phyloP scores from a whole-genome alignment of 176 grass and related monocot species.

The Oryza rufipogon region DNA sequence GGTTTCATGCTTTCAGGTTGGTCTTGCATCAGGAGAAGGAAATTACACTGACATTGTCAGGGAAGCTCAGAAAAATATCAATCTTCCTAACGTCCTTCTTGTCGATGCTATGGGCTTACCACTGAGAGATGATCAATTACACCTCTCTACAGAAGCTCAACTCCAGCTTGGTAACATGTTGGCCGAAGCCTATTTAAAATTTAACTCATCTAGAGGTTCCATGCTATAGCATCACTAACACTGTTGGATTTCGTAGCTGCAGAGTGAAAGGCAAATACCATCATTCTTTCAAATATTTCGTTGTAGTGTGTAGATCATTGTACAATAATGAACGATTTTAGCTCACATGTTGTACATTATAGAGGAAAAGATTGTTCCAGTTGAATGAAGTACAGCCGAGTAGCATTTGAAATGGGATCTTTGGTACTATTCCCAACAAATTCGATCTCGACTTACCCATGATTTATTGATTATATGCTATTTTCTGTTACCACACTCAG shows the following conservation, averaged over 20 bases:
- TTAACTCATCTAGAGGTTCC: constrained; percentile 40
- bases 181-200: constrained; percentile 61
- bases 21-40: constrained; percentile 92
- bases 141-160: constrained; percentile 87
- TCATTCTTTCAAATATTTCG: constrained; percentile 44
- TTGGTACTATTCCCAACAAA: not conserved
- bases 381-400: not conserved
- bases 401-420: not conserved
- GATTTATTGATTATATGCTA: not conserved
- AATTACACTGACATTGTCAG: constrained; percentile 78
- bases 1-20: constrained; percentile 56
- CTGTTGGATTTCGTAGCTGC: constrained; percentile 12
- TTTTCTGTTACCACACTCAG: not conserved
- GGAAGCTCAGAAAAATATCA: constrained; percentile 67
- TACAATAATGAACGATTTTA: constrained; percentile 21
- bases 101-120: constrained; percentile 79
- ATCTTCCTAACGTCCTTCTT: constrained; percentile 63
- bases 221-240: constrained; percentile 21
- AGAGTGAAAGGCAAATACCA: constrained; percentile 34
- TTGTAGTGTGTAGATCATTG: constrained; percentile 48
- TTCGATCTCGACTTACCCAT: not conserved
- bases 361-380: not conserved
- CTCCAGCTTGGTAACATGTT: constrained; percentile 79
- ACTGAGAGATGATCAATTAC: constrained; percentile 64
- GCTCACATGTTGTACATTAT: constrained; percentile 27